phyloP scores from a whole-genome alignment of 495 filamentous ascomycete species.

The Xeromyces bisporus region DNA sequence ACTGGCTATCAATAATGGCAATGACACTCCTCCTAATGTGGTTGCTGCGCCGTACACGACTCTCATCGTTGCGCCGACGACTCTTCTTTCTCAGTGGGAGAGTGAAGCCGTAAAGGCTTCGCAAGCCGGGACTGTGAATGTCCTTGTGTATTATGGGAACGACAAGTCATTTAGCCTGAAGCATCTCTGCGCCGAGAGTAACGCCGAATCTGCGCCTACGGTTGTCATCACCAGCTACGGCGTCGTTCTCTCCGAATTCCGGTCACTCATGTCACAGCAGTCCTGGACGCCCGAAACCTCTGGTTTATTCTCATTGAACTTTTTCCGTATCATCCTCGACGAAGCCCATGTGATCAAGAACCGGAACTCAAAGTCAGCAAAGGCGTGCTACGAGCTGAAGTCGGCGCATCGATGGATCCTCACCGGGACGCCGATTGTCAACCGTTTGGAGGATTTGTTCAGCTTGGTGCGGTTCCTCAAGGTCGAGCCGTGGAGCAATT shows the following conservation, averaged over 20 bases:
- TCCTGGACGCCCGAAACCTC: slow-evolving; percentile 40
- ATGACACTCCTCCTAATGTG: slow-evolving; percentile 40
- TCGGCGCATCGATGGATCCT: slow-evolving; percentile 83
- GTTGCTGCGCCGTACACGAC: slow-evolving; percentile 73
- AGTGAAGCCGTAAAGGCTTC: slow-evolving; percentile 86
- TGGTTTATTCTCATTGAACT: slow-evolving; percentile 79
- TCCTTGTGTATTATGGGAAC: slow-evolving; percentile 75
- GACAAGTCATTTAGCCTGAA: slow-evolving; percentile 66
- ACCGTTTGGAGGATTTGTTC: slow-evolving; percentile 92
- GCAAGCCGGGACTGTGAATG: slow-evolving; percentile 59
- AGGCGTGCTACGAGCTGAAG: slow-evolving; percentile 76
- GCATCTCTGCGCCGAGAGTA: slow-evolving; percentile 56
- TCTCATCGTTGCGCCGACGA: slow-evolving; percentile 88
- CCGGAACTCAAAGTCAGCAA: slow-evolving; percentile 70
- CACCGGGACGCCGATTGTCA: slow-evolving; percentile 94
- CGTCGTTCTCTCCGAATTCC: slow-evolving; percentile 77
- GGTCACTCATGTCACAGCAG: slow-evolving; percentile 38
- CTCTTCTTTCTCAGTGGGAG: slow-evolving; percentile 86
- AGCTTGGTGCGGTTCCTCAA: slow-evolving; percentile 77
- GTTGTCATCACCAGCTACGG: slow-evolving; percentile 95
- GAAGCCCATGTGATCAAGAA: slow-evolving; percentile 95
- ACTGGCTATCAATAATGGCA: slow-evolving; percentile 28
- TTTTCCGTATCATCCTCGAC: slow-evolving; percentile 87
- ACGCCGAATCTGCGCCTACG: slow-evolving; percentile 60
- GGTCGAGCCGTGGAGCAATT: slow-evolving; percentile 96